Evolutionary conservation across 2,329 filamentous ascomycete species (phyloP), one percentile per base, ranked within the genome.

Genomic region (Talaromyces funiculosus): DNA sequence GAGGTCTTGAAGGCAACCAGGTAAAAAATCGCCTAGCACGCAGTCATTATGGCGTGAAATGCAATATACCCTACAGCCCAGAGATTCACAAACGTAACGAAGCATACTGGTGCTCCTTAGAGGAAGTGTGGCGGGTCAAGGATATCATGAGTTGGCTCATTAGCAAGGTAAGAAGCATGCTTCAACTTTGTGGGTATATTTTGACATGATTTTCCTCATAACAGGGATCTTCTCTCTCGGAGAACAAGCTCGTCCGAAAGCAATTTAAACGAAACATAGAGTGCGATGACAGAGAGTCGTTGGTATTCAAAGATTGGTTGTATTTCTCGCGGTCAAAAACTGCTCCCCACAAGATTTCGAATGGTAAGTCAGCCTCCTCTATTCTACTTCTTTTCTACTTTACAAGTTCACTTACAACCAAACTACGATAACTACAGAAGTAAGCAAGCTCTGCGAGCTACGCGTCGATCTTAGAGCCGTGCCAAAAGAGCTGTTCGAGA

Each of bases 121-220:
- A 65, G 5, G 67, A 69, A 22, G 1, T 1, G 3, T 67, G 64
- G 61, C 2, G 0, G 0, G 53, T 58, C 0, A 0, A 16, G 1
- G 2, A 51, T 0, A n/a, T 40, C 1, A 67, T 70, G 65, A 1
- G 0, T 0, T 71, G 69, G 69, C 67, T 64, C 42, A 67, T 71
- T 9, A 4, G 24, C 3, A 70, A 67, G 63, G 69, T 70, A 54
- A 53, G 1, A 1, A 12, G 2, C 10, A n/a, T 2, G 9, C 7
- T 3, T n/a, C 18, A 18, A 4, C n/a, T 42, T 9, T 29, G 4
- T 42, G 12, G 3, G 9, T 31, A 31, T 16, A 33, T 2, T 20
- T 24, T 26, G 14, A 20, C 24, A 38, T 12, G 9, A 24, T 37
- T 12, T 14, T 55, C 16, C 40, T 12, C 38, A 31, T 3, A 2